These are phyloP conservation scores for Fusarium metavorans DNA, from an alignment of 2,329 filamentous ascomycete genomes.

Conservation along the genomic window DNA sequence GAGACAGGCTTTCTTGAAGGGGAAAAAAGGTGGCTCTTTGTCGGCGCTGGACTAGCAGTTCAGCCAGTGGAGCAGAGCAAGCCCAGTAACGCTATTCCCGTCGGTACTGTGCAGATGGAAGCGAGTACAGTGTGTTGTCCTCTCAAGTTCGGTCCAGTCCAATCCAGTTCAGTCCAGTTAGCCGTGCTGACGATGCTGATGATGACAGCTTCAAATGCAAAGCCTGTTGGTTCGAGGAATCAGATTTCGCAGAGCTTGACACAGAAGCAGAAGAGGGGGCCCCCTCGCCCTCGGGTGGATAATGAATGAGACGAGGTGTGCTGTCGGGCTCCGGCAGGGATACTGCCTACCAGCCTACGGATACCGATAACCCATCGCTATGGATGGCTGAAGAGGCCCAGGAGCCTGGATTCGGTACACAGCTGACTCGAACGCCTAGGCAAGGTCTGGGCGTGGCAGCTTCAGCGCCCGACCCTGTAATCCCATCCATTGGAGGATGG, in stretches of 20 bases:
- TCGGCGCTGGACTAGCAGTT: constrained; percentile 5
- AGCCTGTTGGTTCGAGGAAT: neutral
- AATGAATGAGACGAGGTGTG: neutral
- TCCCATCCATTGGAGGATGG: neutral
- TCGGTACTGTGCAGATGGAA: constrained; percentile 20
- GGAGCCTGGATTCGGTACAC: constrained; percentile 45
- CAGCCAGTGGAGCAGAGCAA: neutral
- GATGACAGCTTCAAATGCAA: constrained; percentile 4
- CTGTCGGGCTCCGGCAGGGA: neutral
- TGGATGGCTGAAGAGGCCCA: constrained; percentile 40
- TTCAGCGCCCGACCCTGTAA: constrained; percentile 3
- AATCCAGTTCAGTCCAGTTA: neutral
- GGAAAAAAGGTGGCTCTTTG: constrained; percentile 2
- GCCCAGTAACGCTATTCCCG: constrained; percentile 16
- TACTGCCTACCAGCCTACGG: neutral
- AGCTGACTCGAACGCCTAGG: constrained; percentile 43
- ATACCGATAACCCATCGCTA: neutral
- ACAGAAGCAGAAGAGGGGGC: neutral
- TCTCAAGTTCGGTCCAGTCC: neutral
- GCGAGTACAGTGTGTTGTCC: constrained; percentile 24
- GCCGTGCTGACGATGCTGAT: neutral
- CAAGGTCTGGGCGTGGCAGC: neutral
- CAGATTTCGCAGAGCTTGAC: neutral
- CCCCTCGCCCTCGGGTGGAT: neutral
- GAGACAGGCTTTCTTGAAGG: constrained; percentile 4